Conservation (phyloP, 1,284 basidiomycete species). For the Papiliotrema fonsecae region DNA sequence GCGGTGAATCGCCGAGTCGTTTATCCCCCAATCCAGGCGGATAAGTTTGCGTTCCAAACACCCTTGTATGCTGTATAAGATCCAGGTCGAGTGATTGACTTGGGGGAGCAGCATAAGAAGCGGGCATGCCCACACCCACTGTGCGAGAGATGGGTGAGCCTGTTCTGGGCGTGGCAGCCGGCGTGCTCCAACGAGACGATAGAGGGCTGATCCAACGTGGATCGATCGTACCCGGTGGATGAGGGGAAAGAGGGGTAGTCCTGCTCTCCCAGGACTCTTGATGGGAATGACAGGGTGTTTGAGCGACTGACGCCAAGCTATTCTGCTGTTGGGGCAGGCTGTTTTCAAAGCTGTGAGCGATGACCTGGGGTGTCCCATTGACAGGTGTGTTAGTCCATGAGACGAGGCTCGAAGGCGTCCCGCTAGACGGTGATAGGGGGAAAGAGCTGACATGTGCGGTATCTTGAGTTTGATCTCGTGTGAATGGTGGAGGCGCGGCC, state of each 20-base stretch:
- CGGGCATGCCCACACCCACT: no score
- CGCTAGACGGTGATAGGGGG: background rate
- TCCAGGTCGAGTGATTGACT: no score
- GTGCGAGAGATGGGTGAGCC: background rate
- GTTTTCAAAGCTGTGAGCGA: background rate
- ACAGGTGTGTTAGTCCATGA: background rate
- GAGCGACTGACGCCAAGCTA: no score
- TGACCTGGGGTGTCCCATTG: background rate
- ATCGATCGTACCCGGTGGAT: conserved; percentile 3
- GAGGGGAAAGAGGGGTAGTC: background rate
- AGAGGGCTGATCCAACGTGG: conserved; percentile 6
- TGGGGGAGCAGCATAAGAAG: no score
- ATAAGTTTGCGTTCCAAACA: no score
- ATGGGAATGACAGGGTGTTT: background rate
- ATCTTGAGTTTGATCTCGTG: no score
- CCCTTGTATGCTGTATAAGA: no score
- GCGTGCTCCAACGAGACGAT: background rate
- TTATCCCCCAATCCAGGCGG: no score
- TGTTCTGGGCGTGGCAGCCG: background rate
- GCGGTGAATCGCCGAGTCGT: no score
- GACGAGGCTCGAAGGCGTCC: background rate
- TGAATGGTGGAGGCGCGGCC: background rate
- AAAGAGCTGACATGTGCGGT: no score
- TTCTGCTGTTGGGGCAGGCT: no score
- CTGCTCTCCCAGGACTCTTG: background rate